Evolutionary conservation across 2,329 filamentous ascomycete genomes (phyloP), one percentile per base, ranked within the genome.

Genomic region (Samsoniella hepiali): DNA sequence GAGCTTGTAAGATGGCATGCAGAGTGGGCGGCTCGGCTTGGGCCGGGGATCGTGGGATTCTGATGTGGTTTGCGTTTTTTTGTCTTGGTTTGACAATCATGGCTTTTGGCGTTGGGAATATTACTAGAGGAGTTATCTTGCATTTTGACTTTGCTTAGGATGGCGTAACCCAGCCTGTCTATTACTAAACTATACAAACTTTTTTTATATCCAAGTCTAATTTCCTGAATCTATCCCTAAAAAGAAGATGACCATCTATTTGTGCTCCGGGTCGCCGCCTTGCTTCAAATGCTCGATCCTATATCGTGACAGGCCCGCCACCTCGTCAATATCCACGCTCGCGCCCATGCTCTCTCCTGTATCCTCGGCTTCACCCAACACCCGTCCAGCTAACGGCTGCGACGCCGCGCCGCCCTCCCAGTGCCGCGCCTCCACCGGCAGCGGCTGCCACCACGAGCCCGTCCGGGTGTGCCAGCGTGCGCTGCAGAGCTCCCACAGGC

Each of bases 401-500:
- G 73, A 72, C 8, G 68, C 67, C 11, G 62, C 36, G 7, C 75
- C 73, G 8, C 74, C 74, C 71, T 91, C 89, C 90, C 90, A 92
- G 68, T 88, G 83, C 55, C 91, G 75, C 9, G 85, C 83, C 65
- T 89, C 85, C 0, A 73, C 66, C 0, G 87, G 83, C 45, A 93
- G 71, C 3, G 90, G 90, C 65, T 82, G 82, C 90, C 91, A 93
- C 90, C 90, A 93, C 7, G 80, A 76, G 4, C 82, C 84, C 4
- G 76, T 78, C 54, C 89, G 77, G 3, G 81, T 81, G 77, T 91
- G 91, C 91, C 91, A 94, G 65, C 83, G 79, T 44, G 79, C 80
- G 22, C 89, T 86, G 73, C 90, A 94, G 72, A 95, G 86, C 76
- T 95, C 90, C 91, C 90, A 95, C 3, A 95, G 77, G n/a, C 91